phyloP scores from a whole-genome alignment of 805 yeast genomes.

The Kazachstania africana region DNA sequence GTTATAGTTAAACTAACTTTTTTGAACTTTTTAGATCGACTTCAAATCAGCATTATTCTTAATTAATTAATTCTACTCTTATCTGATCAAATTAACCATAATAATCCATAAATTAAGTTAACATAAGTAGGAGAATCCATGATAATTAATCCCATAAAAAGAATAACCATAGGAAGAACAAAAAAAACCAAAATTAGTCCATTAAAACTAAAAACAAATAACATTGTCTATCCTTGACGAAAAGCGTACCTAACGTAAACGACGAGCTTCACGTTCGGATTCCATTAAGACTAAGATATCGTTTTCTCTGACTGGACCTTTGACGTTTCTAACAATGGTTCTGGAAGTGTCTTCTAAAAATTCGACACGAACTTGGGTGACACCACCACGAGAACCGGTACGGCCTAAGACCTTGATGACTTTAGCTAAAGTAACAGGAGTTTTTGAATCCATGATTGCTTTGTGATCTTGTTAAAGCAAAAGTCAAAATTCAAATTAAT shows the following conservation, averaged over 20 bases:
- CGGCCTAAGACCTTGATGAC: constrained; percentile 99
- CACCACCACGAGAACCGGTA: constrained; percentile 99
- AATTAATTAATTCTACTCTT: no score
- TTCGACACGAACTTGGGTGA: constrained; percentile 96
- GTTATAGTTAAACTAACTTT: no score
- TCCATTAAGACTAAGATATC: constrained; percentile 98
- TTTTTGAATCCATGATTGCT: constrained; percentile 35
- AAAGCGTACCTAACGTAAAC: constrained; percentile 81
- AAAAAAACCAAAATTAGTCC: no score
- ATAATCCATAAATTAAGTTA: no score
- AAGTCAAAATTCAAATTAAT: constrained; percentile 1
- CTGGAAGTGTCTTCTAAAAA: constrained; percentile 91
- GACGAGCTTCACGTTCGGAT: constrained; percentile 99
- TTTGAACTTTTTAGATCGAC: no score
- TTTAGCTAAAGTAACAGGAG: constrained; percentile 98
- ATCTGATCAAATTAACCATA: no score
- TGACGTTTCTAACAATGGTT: constrained; percentile 94
- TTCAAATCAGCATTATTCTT: no score
- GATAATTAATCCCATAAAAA: no score
- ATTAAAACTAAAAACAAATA: no score
- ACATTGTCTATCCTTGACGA: no score
- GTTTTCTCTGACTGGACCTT: constrained; percentile 96
- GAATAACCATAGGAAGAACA: no score
- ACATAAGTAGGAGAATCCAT: no score
- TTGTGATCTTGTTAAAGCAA: constrained; percentile 5